Evolutionary conservation across 1,284 basidiomycete species (phyloP), one percentile per base, ranked within the genome.

Genomic region (Wallemia mellicola): DNA sequence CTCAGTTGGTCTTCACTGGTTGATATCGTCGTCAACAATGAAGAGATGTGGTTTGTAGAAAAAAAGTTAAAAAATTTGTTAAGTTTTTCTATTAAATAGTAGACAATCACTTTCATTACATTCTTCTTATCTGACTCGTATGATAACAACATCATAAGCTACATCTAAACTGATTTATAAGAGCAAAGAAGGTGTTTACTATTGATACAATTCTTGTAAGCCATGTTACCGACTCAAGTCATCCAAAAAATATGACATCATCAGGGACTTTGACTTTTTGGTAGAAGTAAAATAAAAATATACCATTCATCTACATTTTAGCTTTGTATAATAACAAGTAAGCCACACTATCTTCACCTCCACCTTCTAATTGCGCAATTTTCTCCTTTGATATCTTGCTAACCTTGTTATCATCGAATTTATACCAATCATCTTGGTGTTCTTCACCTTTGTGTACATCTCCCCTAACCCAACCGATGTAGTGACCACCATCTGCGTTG

Each of bases 401-500:
- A 1, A 94, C 88, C 71, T 88, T 92, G 65, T 92, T 85, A 65
- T 95, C 89, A 71, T 86, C 81, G 65, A 86, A 86, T 72, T 88
- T 89, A 73, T 82, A 85, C 87, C 87, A 74, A 79, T 69, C 66
- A 58, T 72, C 70, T 28, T 69, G 67, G 3, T 65, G 67, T 1
- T 64, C 61, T 24, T 61, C 59, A 24, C 54, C 60, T 27, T 61
- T 61, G 27, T 60, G 77, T 14, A 76, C 77, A 62, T 73, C 77
- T 73, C 80, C 82, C 73, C 82, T 84, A 57, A 82, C 85, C 73
- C 84, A 94, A 0, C 80, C 84, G 33, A 92, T 88, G 68, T 92
- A 94, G 70, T 94, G 89, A 1, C 88, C 91, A 0, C 85, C 80
- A 67, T 96, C 89, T 0, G 92, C 89, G 0, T 83, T 83, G 0